These are phyloP conservation scores for Beauveria caledonica DNA, from an alignment of 2,329 filamentous ascomycete species.

Conservation along the genomic window DNA sequence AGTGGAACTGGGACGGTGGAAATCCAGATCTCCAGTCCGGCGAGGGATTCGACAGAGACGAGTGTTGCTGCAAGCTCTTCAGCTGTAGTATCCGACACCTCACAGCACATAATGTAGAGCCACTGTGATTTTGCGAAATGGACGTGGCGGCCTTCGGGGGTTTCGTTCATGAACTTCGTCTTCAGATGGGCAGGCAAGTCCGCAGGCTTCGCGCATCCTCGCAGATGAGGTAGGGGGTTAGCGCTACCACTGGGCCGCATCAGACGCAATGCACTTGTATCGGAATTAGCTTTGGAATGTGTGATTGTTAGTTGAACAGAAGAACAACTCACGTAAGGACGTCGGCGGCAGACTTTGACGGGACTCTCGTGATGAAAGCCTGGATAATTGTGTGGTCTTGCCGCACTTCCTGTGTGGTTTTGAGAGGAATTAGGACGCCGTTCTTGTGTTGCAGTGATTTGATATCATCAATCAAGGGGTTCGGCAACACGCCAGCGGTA, in stretches of 20 bases:
- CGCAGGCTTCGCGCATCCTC: constrained; percentile 64
- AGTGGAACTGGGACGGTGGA: constrained; percentile 61
- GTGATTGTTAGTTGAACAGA: not conserved
- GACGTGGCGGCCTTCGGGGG: constrained; percentile 43
- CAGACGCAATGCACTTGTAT: constrained; percentile 43
- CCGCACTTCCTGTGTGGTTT: constrained; percentile 55
- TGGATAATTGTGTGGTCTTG: constrained; percentile 51
- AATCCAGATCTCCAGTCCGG: constrained; percentile 44
- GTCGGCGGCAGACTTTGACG: constrained; percentile 61
- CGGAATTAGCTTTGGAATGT: constrained; percentile 14
- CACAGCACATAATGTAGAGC: constrained; percentile 51
- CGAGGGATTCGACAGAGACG: constrained; percentile 40
- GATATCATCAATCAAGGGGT: constrained; percentile 30
- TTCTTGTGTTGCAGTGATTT: constrained; percentile 28
- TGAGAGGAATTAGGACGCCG: constrained; percentile 52
- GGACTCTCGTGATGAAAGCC: constrained; percentile 64
- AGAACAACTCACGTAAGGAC: constrained; percentile 56
- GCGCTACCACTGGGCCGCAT: constrained; percentile 51
- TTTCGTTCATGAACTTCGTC: constrained; percentile 51
- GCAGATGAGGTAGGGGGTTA: constrained; percentile 62
- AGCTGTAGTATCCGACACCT: constrained; percentile 42
- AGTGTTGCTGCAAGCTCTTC: constrained; percentile 43
- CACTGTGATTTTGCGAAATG: constrained; percentile 52
- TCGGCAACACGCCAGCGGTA: constrained; percentile 18
- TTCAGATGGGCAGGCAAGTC: constrained; percentile 61